Conservation (phyloP, 176 grass and related monocot genomes). For the Chrysopogon serrulatus region DNA sequence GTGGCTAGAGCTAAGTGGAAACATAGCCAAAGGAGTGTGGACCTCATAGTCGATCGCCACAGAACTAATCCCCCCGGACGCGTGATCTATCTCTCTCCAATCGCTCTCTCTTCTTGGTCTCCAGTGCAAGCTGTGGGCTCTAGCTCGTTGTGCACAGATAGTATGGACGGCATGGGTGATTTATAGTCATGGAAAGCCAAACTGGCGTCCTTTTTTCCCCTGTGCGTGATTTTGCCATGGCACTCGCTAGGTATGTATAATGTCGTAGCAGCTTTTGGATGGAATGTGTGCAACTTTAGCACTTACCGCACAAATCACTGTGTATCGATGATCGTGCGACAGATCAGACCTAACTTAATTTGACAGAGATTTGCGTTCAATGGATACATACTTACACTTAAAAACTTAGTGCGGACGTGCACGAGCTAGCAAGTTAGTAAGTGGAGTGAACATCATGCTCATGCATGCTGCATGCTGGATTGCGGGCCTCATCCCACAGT, state of each 20-base stretch:
- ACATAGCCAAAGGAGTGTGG: background rate
- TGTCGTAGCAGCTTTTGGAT: background rate
- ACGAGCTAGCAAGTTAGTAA: too few species aligned
- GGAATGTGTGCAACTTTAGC: background rate
- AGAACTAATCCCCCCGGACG: accelerated
- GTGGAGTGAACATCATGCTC: too few species aligned
- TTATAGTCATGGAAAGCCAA: conserved; percentile 1
- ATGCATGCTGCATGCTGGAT: too few species aligned
- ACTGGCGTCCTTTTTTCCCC: background rate
- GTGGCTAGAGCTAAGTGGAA: background rate
- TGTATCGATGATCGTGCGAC: background rate
- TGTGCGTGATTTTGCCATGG: background rate
- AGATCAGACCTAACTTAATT: background rate
- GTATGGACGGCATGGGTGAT: background rate
- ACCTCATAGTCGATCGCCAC: background rate
- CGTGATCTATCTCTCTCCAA: background rate
- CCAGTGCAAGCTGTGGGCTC: background rate
- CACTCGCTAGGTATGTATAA: background rate
- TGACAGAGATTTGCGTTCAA: too few species aligned
- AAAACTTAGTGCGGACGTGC: background rate
- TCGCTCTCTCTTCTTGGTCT: background rate
- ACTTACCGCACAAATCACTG: background rate
- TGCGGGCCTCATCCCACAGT: too few species aligned
- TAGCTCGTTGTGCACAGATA: background rate
- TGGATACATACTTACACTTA: too few species aligned